These are phyloP conservation scores for Populus davidiana DNA, from an alignment of 345 rosid genomes.

Conservation along the genomic window DNA sequence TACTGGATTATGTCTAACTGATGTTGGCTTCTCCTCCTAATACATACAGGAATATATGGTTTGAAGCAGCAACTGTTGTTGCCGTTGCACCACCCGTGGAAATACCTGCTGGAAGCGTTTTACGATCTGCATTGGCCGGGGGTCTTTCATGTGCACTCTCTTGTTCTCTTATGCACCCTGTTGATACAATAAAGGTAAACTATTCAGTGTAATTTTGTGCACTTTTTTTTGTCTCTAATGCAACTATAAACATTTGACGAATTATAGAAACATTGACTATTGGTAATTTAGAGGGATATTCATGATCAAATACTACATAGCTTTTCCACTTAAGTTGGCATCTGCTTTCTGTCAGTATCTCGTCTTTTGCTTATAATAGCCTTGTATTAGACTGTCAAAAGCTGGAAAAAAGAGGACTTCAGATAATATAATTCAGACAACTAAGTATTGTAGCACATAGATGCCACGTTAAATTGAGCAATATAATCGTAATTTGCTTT, in stretches of 20 bases:
- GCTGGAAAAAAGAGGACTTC: background rate
- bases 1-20: background rate
- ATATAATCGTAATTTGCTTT: background rate
- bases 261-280: background rate
- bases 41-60: constrained; percentile 76
- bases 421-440: background rate
- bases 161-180: constrained; percentile 76
- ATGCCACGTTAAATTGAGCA: background rate
- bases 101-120: constrained; percentile 83
- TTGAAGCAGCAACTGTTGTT: constrained; percentile 97
- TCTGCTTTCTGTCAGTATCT: background rate
- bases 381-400: background rate
- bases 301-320: background rate
- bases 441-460: background rate
- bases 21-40: constrained; percentile 13
- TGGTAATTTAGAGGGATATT: background rate
- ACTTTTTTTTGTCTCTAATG: background rate
- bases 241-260: background rate
- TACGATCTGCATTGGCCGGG: constrained; percentile 94
- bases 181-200: constrained; percentile 82
- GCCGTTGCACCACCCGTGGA: constrained; percentile 91
- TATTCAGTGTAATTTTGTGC: background rate
- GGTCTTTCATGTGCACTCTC: constrained; percentile 96
- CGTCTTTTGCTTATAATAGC: background rate
- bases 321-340: background rate